Percentiles rank a stretch among this genome's conserved stretches.
phyloP scores from a whole-genome alignment of 179 eudicot genomes.

The Sideroxylon spinosum region DNA sequence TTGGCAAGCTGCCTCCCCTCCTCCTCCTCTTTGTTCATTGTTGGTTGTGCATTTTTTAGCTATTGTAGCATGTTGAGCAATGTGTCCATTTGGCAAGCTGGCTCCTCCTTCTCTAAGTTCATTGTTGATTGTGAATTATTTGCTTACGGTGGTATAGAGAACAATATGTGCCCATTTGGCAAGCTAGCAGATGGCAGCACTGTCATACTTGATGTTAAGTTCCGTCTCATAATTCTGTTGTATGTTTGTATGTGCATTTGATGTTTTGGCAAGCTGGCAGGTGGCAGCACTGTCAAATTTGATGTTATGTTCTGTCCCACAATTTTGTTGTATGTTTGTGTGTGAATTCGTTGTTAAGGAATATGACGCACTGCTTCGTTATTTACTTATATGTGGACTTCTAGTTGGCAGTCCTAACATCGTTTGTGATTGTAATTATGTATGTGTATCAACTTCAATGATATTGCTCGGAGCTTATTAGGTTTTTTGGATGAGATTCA shows the following conservation, averaged over 20 bases:
- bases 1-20: neutral
- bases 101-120: neutral
- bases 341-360: neutral
- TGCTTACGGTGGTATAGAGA: neutral
- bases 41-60: conserved; percentile 1
- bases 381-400: no score
- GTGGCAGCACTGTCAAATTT: neutral
- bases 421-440: neutral
- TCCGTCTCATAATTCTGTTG: neutral
- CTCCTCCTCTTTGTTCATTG: neutral
- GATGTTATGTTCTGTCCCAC: neutral
- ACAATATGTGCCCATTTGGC: neutral
- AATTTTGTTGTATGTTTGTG: neutral
- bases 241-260: neutral
- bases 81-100: neutral
- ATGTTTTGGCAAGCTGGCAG: no score
- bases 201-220: neutral
- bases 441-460: no score
- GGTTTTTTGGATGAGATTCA: no score
- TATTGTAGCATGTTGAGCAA: neutral
- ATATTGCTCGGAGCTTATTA: no score
- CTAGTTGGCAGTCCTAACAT: neutral
- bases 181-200: neutral
- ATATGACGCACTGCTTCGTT: neutral
- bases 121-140: neutral